These are phyloP conservation scores for Toxicodendron radicans DNA, from an alignment of 345 rosid species.

Conservation along the genomic window DNA sequence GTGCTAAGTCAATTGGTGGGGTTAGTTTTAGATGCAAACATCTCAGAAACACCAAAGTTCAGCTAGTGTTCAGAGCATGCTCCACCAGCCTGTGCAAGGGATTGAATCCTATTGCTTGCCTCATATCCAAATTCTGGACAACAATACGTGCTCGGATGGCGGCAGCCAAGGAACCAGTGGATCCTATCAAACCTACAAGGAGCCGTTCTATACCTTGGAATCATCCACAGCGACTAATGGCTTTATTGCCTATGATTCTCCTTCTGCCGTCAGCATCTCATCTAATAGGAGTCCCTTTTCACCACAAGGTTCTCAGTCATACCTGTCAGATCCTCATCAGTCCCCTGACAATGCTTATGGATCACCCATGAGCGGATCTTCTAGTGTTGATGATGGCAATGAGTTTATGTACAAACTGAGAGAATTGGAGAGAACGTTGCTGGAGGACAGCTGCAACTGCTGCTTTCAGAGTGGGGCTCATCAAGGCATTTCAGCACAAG, in stretches of 20 bases:
- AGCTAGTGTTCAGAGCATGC: constrained; percentile 50
- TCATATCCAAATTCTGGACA: constrained; percentile 49
- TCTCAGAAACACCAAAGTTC: constrained; percentile 63
- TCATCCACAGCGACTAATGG: constrained; percentile 59
- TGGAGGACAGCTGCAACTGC: constrained; percentile 58
- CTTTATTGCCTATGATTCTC: constrained; percentile 58
- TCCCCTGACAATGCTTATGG: constrained; percentile 68
- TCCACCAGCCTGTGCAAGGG: constrained; percentile 46
- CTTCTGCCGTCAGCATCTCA: constrained; percentile 61
- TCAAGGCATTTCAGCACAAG: constrained; percentile 34
- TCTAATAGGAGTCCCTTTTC: constrained; percentile 73
- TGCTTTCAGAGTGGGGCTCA: constrained; percentile 43
- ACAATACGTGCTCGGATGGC: constrained; percentile 43
- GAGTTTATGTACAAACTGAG: constrained; percentile 60
- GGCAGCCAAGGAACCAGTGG: constrained; percentile 50
- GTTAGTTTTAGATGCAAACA: constrained; percentile 54
- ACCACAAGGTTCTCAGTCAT: constrained; percentile 83
- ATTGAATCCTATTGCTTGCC: constrained; percentile 48
- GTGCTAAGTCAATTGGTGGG: constrained; percentile 4
- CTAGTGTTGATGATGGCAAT: constrained; percentile 47
- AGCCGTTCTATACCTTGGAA: constrained; percentile 73
- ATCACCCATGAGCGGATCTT: constrained; percentile 79
- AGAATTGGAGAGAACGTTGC: constrained; percentile 63
- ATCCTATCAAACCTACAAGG: constrained; percentile 51
- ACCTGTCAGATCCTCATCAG: constrained; percentile 63